Evolutionary conservation across 2,329 filamentous ascomycete genomes (phyloP).

Genomic region (Cytospora schulzeri): DNA sequence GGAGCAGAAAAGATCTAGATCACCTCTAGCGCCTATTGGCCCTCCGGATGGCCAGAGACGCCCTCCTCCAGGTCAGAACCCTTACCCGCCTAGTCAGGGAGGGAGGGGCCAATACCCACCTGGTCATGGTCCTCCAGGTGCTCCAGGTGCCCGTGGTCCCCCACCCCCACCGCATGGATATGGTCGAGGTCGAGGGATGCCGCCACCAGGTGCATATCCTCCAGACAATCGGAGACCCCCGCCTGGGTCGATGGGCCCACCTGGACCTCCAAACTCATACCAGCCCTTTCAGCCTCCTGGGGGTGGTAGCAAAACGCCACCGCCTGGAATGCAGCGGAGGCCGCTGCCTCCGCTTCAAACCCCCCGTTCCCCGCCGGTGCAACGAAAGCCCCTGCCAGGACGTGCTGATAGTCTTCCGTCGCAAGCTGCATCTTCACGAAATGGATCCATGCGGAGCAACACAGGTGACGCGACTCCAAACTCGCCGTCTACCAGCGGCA

Average conservation of each 20-base stretch:
- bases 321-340: conserved; percentile 22
- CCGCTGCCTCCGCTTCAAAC: conserved; percentile 22
- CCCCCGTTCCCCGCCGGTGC: conserved; percentile 43
- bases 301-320: conserved; percentile 19
- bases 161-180: conserved; percentile 30
- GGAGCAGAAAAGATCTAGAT: conserved; percentile 46
- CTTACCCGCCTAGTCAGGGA: conserved; percentile 34
- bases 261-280: conserved; percentile 15
- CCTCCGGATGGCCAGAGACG: conserved; percentile 23
- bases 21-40: conserved; percentile 43
- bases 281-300: conserved; percentile 18
- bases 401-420: conserved; percentile 32
- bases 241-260: conserved; percentile 17
- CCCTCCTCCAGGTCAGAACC: conserved; percentile 30
- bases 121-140: conserved; percentile 18
- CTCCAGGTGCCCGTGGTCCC: conserved; percentile 31
- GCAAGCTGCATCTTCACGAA: conserved; percentile 12
- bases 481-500: conserved; percentile 43
- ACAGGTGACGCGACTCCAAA: conserved; percentile 42
- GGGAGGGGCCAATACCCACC: conserved; percentile 24
- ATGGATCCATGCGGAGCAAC: conserved; percentile 35
- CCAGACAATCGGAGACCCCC: conserved; percentile 22
- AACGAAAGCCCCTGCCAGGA: conserved; percentile 55
- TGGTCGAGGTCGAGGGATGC: conserved; percentile 29
- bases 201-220: conserved; percentile 29